Evolutionary conservation across 495 filamentous ascomycete genomes (phyloP).

Genomic region (Neurospora terricola): DNA sequence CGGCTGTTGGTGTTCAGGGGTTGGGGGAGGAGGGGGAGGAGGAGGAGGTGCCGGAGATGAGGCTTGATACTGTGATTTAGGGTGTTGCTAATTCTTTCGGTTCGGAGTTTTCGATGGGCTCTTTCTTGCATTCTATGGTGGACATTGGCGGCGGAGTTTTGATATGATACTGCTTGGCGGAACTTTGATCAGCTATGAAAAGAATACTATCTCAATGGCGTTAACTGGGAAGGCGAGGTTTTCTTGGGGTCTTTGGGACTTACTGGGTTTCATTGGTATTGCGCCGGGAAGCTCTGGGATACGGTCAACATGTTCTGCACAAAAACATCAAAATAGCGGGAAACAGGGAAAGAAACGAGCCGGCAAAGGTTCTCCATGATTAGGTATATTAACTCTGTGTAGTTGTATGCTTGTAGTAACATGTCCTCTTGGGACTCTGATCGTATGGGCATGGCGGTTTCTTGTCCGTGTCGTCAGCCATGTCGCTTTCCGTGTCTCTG

Average conservation of each 20-base stretch:
- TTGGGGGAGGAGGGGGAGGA: neutral
- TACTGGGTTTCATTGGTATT: neutral
- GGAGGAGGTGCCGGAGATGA: neutral
- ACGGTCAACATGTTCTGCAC: neutral
- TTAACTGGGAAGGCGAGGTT: neutral
- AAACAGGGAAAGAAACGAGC: neutral
- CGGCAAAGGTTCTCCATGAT: neutral
- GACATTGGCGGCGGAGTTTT: neutral
- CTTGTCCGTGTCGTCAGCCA: neutral
- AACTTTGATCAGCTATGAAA: neutral
- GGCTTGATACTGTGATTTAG: neutral
- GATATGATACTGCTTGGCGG: neutral
- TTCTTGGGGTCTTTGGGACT: neutral
- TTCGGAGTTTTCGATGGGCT: neutral
- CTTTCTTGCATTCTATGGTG: neutral
- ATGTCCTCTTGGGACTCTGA: neutral
- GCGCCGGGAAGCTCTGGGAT: neutral
- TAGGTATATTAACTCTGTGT: neutral
- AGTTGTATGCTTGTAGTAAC: neutral
- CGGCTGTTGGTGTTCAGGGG: neutral
- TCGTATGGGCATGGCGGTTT: neutral
- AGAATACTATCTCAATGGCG: neutral
- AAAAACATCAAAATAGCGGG: neutral
- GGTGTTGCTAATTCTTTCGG: neutral
- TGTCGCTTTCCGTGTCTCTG: neutral